Evolutionary conservation across 140 eudicot species (phyloP).

Genomic region (Anethum foeniculum): DNA sequence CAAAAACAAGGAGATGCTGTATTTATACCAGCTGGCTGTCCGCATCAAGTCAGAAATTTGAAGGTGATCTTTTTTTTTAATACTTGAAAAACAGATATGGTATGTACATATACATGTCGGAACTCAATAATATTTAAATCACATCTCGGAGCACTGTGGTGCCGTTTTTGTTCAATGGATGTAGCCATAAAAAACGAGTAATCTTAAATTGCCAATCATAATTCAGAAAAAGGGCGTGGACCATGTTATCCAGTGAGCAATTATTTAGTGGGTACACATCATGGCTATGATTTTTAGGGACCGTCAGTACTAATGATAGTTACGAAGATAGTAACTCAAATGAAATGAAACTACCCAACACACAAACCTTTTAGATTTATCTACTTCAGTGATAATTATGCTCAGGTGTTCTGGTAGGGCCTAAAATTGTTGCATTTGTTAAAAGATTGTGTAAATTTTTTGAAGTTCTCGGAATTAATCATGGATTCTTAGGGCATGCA

Average conservation of each 20-base stretch:
- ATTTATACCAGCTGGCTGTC: conserved; percentile 3
- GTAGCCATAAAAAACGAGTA: neutral
- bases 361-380: neutral
- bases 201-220: neutral
- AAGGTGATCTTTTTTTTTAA: neutral
- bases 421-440: neutral
- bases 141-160: neutral
- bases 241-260: neutral
- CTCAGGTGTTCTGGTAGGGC: neutral
- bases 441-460: neutral
- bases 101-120: neutral
- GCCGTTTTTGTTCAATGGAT: neutral
- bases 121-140: neutral
- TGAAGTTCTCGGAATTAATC: neutral
- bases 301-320: neutral
- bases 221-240: neutral
- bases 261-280: neutral
- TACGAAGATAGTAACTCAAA: too few species aligned
- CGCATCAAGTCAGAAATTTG: neutral
- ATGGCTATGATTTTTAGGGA: neutral
- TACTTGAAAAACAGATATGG: neutral
- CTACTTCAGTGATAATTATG: neutral
- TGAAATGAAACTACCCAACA: too few species aligned
- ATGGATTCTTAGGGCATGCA: neutral
- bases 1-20: conserved; percentile 3